Conservation (phyloP, 2,329 filamentous ascomycete species). For the Emergomyces orientalis region DNA sequence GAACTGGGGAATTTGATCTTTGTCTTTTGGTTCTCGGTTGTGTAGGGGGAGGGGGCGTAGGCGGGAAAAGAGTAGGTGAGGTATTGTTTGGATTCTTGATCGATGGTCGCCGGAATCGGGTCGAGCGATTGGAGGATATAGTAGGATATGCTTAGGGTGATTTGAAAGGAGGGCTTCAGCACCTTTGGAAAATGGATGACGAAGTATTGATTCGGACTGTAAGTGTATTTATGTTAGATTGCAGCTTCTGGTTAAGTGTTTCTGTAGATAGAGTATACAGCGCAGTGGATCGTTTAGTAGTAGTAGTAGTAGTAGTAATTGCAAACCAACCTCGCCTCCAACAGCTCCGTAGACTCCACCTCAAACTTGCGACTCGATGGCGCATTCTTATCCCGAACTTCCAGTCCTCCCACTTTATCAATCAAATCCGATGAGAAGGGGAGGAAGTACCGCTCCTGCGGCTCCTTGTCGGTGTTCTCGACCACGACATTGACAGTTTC, state of each 20-base stretch:
- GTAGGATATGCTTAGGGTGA: slow-evolving; percentile 82
- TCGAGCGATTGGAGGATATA: slow-evolving; percentile 67
- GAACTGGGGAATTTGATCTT: slow-evolving; percentile 79
- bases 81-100: slow-evolving; percentile 80
- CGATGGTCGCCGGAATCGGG: slow-evolving; percentile 71
- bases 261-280: slow-evolving; percentile 10
- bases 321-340: slow-evolving; percentile 38
- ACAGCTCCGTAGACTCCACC: slow-evolving; percentile 54
- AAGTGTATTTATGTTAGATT: slow-evolving; percentile 19
- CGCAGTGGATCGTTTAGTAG: slow-evolving; percentile 26
- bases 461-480: slow-evolving; percentile 69
- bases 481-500: slow-evolving; percentile 91
- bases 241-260: neutral
- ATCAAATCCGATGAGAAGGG: slow-evolving; percentile 73
- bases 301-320: slow-evolving; percentile 42
- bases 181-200: slow-evolving; percentile 67
- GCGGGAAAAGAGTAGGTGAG: slow-evolving; percentile 78
- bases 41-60: slow-evolving; percentile 74
- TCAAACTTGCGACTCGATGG: slow-evolving; percentile 56
- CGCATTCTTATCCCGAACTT: slow-evolving; percentile 89
- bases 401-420: slow-evolving; percentile 69
- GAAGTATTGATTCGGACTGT: slow-evolving; percentile 70
- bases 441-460: slow-evolving; percentile 84
- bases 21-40: slow-evolving; percentile 87
- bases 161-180: slow-evolving; percentile 64